Base-by-base conservation (phyloP, 1,139 yeast species). In the Kodamaea sp. region DNA sequence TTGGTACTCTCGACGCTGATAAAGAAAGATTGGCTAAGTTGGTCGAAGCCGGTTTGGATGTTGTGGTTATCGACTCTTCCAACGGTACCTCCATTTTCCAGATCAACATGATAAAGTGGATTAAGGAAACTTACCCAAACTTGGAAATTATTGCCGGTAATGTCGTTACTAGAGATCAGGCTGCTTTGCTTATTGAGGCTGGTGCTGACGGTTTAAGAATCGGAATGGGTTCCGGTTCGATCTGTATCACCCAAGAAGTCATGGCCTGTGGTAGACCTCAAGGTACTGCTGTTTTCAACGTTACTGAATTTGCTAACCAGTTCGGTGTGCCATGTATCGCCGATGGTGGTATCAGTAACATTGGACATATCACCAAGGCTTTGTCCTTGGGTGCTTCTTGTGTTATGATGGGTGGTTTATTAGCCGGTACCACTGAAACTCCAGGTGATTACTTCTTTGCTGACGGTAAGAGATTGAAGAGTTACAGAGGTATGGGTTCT, bases 241-340 rank as follows among this genome's bases (percentile, higher is more conserved):
- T 92, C 59, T 92, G 97, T 78, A 94, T 92, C 60, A 92, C 98
- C 39, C 98, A 94, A 73, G 99, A 92, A 72, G 98, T 92, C 42
- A 92, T 92, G 99, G 98, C 99, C 34, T 95, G 96, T 72, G 99
- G 99, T 70, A 90, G 98, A 78, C 98, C 99, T 42, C 98, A 94
- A 76, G 99, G 97, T 70, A 87, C 96, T 44, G 96, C 96, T 42
- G 96, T 88, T 37, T 87, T 77, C 72, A 80, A 79, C 44, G 96
- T 88, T 34, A 74, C 89, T 44, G 90, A 88, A 70, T 86, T 88
- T 61, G 90, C 96, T 51, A 81, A 80, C 66, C 75, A 78, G 61
- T 88, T 88, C 59, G 96, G 96, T 57, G 90, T 88, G 48, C 96
- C 96, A 57, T 86, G 96, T 70, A 89, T 92, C 53, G 99, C 99